Percentiles rank a stretch among this genome's conserved stretches.
Evolutionary conservation across 768 basidiomycete genomes (phyloP).

Genomic region (Ephemerocybe angulata): DNA sequence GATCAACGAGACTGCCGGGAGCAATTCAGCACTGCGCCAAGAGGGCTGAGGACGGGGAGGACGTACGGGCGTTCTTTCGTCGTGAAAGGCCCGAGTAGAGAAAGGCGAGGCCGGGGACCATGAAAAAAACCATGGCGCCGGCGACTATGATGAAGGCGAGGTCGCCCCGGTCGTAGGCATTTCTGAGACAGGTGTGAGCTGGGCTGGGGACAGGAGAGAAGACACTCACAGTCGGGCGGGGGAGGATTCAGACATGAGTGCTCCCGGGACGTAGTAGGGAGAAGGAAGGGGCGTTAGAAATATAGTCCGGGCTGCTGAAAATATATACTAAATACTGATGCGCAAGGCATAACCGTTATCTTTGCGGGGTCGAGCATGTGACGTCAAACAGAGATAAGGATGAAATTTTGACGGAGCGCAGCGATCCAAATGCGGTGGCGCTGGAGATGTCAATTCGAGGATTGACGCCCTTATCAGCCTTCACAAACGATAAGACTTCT

Average conservation of each 20-base stretch:
- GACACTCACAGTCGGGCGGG: conserved; percentile 7
- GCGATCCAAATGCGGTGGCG: neutral
- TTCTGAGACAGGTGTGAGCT: neutral
- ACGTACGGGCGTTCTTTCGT: conserved; percentile 57
- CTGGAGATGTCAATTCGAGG: neutral
- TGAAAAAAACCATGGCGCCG: conserved; percentile 70
- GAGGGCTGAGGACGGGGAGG: conserved; percentile 1
- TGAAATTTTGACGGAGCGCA: neutral
- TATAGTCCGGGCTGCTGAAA: neutral
- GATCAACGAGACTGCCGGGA: conserved; percentile 54
- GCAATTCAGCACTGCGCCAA: neutral
- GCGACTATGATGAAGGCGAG: conserved; percentile 65
- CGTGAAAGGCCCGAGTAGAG: conserved; percentile 71
- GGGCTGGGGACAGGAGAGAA: neutral
- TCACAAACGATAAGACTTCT: neutral
- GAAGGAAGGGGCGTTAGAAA: neutral
- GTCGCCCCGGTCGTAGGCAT: conserved; percentile 69
- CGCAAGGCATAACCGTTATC: neutral
- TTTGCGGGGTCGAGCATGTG: conserved; percentile 1
- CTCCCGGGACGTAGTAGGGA: neutral
- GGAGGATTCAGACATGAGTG: neutral
- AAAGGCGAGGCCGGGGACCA: conserved; percentile 45
- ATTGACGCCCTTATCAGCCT: conserved; percentile 1
- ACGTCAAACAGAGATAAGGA: neutral
- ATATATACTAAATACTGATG: neutral